These are phyloP conservation scores for Colletotrichum australisinense DNA, from an alignment of 2,329 filamentous ascomycete genomes.

Conservation along the genomic window DNA sequence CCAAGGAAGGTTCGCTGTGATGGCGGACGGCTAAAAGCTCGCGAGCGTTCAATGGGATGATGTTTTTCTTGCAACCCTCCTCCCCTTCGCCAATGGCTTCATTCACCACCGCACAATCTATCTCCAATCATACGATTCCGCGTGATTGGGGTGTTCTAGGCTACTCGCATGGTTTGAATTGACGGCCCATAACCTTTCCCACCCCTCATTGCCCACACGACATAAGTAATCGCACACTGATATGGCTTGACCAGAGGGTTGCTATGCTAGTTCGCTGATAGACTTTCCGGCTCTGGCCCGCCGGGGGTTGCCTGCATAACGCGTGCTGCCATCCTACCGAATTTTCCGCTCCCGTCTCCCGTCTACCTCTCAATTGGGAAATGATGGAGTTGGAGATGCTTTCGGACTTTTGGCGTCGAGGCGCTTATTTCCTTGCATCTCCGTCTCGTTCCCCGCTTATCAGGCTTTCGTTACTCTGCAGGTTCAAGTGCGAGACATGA, in stretches of 20 bases:
- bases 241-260: slow-evolving; percentile 19
- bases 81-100: slow-evolving; percentile 7
- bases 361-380: slow-evolving; percentile 16
- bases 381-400: slow-evolving; percentile 19
- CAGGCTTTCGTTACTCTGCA: slow-evolving; percentile 19
- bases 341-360: slow-evolving; percentile 26
- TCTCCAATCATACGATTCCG: slow-evolving; percentile 24
- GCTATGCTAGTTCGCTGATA: slow-evolving; percentile 29
- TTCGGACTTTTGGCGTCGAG: slow-evolving; percentile 8
- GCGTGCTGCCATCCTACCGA: slow-evolving; percentile 25
- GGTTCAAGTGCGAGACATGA: slow-evolving; percentile 11
- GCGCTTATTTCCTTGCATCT: neutral
- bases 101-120: neutral
- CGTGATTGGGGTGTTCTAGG: slow-evolving; percentile 1
- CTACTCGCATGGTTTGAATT: slow-evolving; percentile 10
- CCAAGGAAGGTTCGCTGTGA: neutral
- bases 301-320: slow-evolving; percentile 24
- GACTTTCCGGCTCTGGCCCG: slow-evolving; percentile 22
- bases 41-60: slow-evolving; percentile 6
- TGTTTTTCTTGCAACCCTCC: slow-evolving; percentile 17
- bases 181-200: slow-evolving; percentile 10
- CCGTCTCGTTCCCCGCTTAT: slow-evolving; percentile 24
- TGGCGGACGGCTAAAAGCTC: neutral
- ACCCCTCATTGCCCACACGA: neutral
- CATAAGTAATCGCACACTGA: neutral